Conservation (phyloP, 306 rosid genomes). For the Lathyrus tuberosus region DNA sequence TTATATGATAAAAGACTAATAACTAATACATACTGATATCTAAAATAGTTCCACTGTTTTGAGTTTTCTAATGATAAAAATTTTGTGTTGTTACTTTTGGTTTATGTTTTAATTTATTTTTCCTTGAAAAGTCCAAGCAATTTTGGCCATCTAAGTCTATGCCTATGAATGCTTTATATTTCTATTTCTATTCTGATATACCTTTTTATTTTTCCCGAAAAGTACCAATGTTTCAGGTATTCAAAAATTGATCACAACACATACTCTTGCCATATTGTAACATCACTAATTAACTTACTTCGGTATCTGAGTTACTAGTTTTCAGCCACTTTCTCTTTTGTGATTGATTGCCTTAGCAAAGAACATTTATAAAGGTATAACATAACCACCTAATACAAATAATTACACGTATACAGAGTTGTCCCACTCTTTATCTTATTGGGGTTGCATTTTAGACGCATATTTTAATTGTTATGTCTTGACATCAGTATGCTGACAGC, state of each 20-base stretch:
- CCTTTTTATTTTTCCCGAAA: neutral
- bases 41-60: neutral
- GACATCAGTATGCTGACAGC: neutral
- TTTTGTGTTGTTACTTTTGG: slow-evolving; percentile 16
- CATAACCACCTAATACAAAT: slow-evolving; percentile 23
- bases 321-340: neutral
- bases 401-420: slow-evolving; percentile 6
- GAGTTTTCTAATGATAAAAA: slow-evolving; percentile 8
- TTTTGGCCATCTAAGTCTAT: neutral
- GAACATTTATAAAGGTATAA: neutral
- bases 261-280: slow-evolving; percentile 10
- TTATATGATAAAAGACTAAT: slow-evolving; percentile 9
- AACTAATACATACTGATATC: neutral
- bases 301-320: slow-evolving; percentile 25
- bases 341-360: neutral
- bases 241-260: slow-evolving; percentile 16
- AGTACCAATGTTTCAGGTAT: slow-evolving; percentile 18
- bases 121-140: slow-evolving; percentile 11
- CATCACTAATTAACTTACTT: slow-evolving; percentile 12
- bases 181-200: slow-evolving; percentile 6
- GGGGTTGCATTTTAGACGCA: slow-evolving; percentile 19
- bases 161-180: slow-evolving; percentile 25
- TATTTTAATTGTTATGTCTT: neutral
- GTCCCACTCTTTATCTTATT: neutral
- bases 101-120: slow-evolving; percentile 16